phyloP scores from a whole-genome alignment of 169 alveolate genomes.

The Condylostoma magnum region DNA sequence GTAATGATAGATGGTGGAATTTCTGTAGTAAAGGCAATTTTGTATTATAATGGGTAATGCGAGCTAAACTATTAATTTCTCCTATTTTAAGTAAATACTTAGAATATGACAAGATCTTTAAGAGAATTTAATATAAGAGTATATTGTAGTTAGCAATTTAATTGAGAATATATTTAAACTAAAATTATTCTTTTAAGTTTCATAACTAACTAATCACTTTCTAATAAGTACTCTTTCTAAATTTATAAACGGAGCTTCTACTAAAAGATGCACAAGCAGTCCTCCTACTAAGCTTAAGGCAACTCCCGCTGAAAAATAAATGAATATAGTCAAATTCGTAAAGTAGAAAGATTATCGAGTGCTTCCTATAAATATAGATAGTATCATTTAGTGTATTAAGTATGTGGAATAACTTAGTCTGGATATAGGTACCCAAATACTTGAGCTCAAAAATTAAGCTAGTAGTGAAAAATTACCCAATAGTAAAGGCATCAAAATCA shows the following conservation, averaged over 20 bases:
- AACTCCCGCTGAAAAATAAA: background rate
- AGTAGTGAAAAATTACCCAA: background rate
- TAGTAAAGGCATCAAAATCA: background rate
- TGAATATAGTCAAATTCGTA: background rate
- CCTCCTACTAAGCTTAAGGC: background rate
- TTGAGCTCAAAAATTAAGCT: background rate
- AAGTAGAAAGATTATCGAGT: background rate
- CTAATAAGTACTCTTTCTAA: constrained; percentile 6
- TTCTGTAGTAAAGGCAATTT: too few relatives aligned
- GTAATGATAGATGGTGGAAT: too few relatives aligned
- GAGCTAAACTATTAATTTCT: too few relatives aligned
- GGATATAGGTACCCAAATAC: constrained; percentile 7
- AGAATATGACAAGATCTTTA: too few relatives aligned
- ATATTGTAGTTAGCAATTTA: too few relatives aligned
- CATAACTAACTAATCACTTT: too few relatives aligned
- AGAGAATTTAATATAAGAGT: too few relatives aligned
- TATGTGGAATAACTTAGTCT: background rate
- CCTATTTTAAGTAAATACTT: too few relatives aligned
- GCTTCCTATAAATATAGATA: background rate
- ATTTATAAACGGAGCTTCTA: constrained; percentile 7
- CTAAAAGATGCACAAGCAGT: background rate
- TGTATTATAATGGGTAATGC: too few relatives aligned
- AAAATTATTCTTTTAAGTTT: too few relatives aligned
- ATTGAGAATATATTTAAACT: too few relatives aligned
- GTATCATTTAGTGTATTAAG: background rate